These are phyloP conservation scores for Podaxis sp. DNA, from an alignment of 768 basidiomycete genomes.

Conservation along the genomic window DNA sequence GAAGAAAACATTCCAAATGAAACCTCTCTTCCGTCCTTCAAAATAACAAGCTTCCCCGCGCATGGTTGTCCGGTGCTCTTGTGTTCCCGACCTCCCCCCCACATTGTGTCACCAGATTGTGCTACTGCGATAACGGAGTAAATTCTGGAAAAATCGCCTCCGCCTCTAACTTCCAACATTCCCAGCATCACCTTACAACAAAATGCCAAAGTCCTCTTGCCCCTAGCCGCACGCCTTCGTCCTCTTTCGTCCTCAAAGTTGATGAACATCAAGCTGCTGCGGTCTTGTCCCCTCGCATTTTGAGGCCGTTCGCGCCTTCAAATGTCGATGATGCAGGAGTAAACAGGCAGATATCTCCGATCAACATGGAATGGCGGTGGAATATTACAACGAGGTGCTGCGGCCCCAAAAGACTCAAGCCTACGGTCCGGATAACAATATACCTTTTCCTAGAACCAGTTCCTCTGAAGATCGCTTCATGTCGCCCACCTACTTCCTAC, in stretches of 20 bases:
- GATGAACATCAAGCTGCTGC: neutral
- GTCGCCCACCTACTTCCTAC: neutral
- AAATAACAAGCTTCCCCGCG: neutral
- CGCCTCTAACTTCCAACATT: neutral
- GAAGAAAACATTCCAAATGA: neutral
- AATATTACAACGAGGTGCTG: neutral
- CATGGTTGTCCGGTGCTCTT: neutral
- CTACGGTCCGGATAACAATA: neutral
- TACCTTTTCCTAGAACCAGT: neutral
- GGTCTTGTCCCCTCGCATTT: neutral
- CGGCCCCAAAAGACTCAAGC: neutral
- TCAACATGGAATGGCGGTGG: neutral
- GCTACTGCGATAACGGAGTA: neutral
- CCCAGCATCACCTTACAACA: neutral
- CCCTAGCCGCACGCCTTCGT: neutral
- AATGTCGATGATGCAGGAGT: neutral
- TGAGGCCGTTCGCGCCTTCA: neutral
- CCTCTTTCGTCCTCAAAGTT: neutral
- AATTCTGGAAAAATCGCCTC: neutral
- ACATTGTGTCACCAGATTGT: neutral
- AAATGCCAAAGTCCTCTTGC: neutral
- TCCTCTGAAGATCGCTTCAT: neutral
- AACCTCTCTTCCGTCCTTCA: neutral
- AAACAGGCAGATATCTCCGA: neutral
- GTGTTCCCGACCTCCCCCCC: neutral